Base-by-base conservation (phyloP, 2,329 filamentous ascomycete genomes). In the Pseudogymnoascus sp. region DNA sequence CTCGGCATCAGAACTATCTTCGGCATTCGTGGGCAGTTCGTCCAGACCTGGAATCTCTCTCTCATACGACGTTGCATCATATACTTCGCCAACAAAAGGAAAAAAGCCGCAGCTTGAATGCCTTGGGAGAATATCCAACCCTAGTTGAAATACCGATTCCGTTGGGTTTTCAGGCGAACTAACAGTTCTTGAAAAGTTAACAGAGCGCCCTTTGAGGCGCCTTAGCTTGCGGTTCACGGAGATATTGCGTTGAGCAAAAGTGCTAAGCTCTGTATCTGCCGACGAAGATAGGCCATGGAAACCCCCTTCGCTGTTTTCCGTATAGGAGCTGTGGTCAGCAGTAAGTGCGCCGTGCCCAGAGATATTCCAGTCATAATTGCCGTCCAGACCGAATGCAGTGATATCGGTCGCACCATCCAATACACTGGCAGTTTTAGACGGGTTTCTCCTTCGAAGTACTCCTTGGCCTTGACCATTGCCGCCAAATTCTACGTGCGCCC, bases 241-340 rank as follows among this genome's bases (percentile, higher is more conserved):
- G 20, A 58, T 58, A 12, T 37, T 25, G 34, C 57, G 57, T 37
- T 58, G 57, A 9, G 34, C 57, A 38, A 25, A 20, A 28, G 57
- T 58, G 34, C 20, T 38, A 9, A 58, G 34, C 12, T 38, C 32
- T 11, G 61, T 60, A 20, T 35, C 57, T 4, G 20, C 32, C n/a
- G 61, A 62, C 28, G 43, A 50, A 32, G 61, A 39, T 6, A 38
- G 16, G 2, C 60, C 58, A 61, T 68, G 67, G 37, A 69, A 69
- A 4, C 67, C 66, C n/a, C 66, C 67, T 34, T 39, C 43, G 61
- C 64, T 67, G 32, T 68, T 67, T 9, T 64, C 37, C 3, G 67
- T 68, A 37, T 70, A 69, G 2, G 66, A 69, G 16, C 65, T 68
- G 16, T 58, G 57, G 16, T 58, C 57, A 34, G 28, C 25, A 8